Evolutionary conservation across 148 eudicot genomes (phyloP).

Genomic region (Agrostemma githago): DNA sequence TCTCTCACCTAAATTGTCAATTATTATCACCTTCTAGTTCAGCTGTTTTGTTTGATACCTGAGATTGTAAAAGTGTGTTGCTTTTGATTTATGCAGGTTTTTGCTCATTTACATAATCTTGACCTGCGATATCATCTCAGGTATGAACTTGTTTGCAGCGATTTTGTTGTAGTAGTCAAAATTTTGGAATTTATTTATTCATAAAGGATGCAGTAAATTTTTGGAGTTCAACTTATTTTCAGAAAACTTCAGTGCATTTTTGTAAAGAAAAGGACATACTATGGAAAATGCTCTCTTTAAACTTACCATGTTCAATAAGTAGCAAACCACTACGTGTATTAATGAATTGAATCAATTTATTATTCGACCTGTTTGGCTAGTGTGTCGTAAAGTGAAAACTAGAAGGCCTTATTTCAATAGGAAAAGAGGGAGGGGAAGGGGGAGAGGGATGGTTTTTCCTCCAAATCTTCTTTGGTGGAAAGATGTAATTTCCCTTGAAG

Average conservation of each 20-base stretch:
- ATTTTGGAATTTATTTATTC: neutral
- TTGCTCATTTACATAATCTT: slow-evolving; percentile 86
- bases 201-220: neutral
- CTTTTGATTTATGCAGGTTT: slow-evolving; percentile 55
- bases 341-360: neutral
- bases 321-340: neutral
- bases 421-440: neutral
- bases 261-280: neutral
- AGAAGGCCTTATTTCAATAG: neutral
- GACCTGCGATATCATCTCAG: slow-evolving; percentile 91
- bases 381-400: neutral
- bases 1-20: neutral
- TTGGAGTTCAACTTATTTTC: neutral
- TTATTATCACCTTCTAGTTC: neutral
- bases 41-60: neutral
- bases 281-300: neutral
- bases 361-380: neutral
- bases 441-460: neutral
- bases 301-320: neutral
- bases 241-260: neutral
- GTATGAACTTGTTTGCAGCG: slow-evolving; percentile 28
- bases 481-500: neutral
- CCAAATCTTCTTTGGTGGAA: neutral
- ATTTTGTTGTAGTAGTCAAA: slow-evolving; percentile 4
- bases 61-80: neutral